Percentiles rank a stretch among this genome's conserved stretches.
These are phyloP conservation scores for Chlorophyllum brunneum DNA, from an alignment of 768 basidiomycete genomes.

Conservation along the genomic window DNA sequence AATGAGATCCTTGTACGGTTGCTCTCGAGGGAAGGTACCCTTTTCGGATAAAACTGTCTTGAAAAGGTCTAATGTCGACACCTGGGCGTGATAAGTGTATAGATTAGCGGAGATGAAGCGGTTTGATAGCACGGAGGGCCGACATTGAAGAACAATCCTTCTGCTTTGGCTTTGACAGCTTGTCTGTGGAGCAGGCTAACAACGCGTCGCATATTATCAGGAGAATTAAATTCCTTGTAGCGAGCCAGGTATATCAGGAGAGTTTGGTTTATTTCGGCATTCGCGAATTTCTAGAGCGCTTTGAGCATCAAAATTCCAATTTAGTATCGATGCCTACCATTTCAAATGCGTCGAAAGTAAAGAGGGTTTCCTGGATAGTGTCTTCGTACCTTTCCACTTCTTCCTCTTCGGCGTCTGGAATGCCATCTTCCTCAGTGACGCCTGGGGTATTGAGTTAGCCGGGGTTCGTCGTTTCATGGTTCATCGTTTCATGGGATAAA, in stretches of 20 bases:
- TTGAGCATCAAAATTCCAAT: conserved; percentile 4
- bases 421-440: conserved; percentile 53
- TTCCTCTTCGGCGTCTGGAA: conserved; percentile 68
- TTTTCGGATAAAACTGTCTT: conserved; percentile 81
- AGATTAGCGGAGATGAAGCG: conserved; percentile 12
- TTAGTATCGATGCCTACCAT: conserved; percentile 47
- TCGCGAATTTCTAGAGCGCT: conserved; percentile 75
- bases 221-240: conserved; percentile 74
- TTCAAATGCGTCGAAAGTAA: conserved; percentile 91
- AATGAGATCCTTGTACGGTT: conserved; percentile 78
- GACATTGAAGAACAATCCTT: conserved; percentile 95
- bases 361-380: conserved; percentile 76
- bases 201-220: conserved; percentile 87
- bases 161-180: conserved; percentile 86
- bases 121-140: conserved; percentile 20
- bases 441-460: conserved; percentile 23
- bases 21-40: conserved; percentile 72
- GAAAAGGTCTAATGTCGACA: conserved; percentile 86
- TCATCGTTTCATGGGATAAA: neutral
- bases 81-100: conserved; percentile 43
- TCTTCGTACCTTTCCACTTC: conserved; percentile 47
- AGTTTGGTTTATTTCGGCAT: conserved; percentile 81
- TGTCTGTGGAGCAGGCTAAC: conserved; percentile 89
- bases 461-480: neutral
- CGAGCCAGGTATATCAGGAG: conserved; percentile 78